Percentiles rank a stretch among this genome's conserved stretches.
Conservation (phyloP, 139 green algal genomes). For the Tetradesmus obliquus region DNA sequence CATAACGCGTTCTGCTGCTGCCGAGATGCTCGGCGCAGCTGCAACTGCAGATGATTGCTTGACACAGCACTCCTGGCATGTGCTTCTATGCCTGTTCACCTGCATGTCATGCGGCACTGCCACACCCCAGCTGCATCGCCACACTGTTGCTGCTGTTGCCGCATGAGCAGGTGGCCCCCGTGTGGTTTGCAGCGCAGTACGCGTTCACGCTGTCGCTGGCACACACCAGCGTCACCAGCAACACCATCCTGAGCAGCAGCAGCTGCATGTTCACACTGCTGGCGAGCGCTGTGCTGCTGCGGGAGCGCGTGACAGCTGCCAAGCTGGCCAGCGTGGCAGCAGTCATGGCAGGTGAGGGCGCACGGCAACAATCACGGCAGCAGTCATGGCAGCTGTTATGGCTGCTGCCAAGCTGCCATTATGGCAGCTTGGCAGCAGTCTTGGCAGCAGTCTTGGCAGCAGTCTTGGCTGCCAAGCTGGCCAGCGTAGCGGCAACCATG, state of each 20-base stretch:
- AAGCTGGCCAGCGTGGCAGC: slow-evolving; percentile 82
- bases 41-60: too few relatives aligned
- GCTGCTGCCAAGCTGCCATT: too few relatives aligned
- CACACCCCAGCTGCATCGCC: background rate
- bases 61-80: background rate
- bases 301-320: slow-evolving; percentile 63
- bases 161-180: background rate
- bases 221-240: slow-evolving; percentile 92
- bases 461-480: too few relatives aligned
- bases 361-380: background rate
- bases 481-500: too few relatives aligned
- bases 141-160: background rate
- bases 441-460: too few relatives aligned
- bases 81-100: background rate
- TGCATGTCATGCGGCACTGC: background rate
- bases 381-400: background rate
- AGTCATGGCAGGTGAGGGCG: slow-evolving; percentile 64
- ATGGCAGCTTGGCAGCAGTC: too few relatives aligned
- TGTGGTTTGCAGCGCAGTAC: slow-evolving; percentile 93
- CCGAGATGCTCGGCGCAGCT: too few relatives aligned
- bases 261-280: slow-evolving; percentile 92
- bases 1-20: too few relatives aligned
- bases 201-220: slow-evolving; percentile 90
- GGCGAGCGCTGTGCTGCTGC: slow-evolving; percentile 57
- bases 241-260: slow-evolving; percentile 94